Conservation (phyloP, 2,329 filamentous ascomycete genomes). For the Scedosporium aurantiacum region DNA sequence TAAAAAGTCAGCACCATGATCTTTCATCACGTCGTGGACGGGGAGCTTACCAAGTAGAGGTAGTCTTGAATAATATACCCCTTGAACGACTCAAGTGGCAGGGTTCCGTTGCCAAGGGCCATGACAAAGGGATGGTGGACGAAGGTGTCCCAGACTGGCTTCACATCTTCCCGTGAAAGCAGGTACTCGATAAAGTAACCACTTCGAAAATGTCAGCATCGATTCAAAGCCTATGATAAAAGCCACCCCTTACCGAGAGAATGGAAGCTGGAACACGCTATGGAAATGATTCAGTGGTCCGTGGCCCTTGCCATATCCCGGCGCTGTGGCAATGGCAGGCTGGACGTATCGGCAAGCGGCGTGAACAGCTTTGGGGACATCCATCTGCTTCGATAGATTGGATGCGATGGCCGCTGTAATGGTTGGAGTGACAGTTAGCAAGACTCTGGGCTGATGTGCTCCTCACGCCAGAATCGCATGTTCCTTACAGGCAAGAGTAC, state of each 20-base stretch:
- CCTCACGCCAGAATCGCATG: not conserved
- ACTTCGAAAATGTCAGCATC: constrained; percentile 24
- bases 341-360: constrained; percentile 62
- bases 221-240: not conserved
- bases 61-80: constrained; percentile 89
- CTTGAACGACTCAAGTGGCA: constrained; percentile 71
- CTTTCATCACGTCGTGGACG: not conserved
- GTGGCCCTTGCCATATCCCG: constrained; percentile 52
- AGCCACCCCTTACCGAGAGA: constrained; percentile 42
- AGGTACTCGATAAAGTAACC: constrained; percentile 78
- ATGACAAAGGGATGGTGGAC: constrained; percentile 75
- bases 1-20: constrained; percentile 19
- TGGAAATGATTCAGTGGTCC: constrained; percentile 74
- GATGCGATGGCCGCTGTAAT: constrained; percentile 58
- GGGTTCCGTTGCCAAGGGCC: constrained; percentile 60
- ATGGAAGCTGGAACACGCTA: constrained; percentile 56
- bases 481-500: constrained; percentile 71
- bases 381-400: constrained; percentile 51
- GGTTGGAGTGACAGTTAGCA: not conserved
- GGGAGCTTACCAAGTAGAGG: constrained; percentile 58
- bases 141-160: constrained; percentile 61
- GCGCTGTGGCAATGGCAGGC: constrained; percentile 55
- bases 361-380: constrained; percentile 49
- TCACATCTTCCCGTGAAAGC: constrained; percentile 64
- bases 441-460: not conserved